Evolutionary conservation across 176 grass and related monocot species (phyloP), one percentile per base, ranked within the genome.

Genomic region (Urochloa ruziziensis): DNA sequence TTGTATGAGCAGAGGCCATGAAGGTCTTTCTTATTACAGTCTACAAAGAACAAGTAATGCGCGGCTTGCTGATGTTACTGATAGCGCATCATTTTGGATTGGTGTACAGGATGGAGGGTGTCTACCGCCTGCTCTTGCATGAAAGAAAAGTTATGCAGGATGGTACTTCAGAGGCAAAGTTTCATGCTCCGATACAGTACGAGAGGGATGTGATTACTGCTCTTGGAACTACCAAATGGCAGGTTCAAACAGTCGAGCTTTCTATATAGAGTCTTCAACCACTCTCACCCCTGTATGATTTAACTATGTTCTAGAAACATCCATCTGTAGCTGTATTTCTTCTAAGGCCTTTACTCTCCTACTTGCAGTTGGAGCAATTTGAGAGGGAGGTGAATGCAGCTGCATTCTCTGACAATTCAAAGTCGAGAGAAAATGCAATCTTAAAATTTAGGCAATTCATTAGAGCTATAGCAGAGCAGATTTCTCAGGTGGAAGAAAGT

Each of bases 151-250:
- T 86, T 77, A 17, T 84, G 59, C 86, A 91, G 39, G 87, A 83
- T 17, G 74, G 81, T 63, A 75, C 83, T 79, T 88, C 67, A 42
- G 77, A 77, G 79, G 59, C 87, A 53, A 91, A 88, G 35, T 83
- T 91, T 79, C 59, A 86, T 87, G 62, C 59, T 86, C 82, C 74
- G 19, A 60, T 94, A 3, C 81, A 90, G 6, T 91, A 86, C 66
- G 88, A 91, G 84, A 90, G 94, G 83, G 94, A 97, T 88, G 77
- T 91, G 40, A 60, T 43, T 66, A 97, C 91, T 84, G 25, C 86
- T 82, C 85, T 97, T 8, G 94, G 90, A 86, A 97, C 94, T 74
- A 94, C 91, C 35, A 91, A 88, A 86, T 97, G 94, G 94, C 94
- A 97, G 90, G 94, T 97, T 86, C 70, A 68, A 56, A 67, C 14